Evolutionary conservation across 371 early-diverging fungal genomes (phyloP), one percentile per base, ranked within the genome.

Genomic region (Mortierella sp.): DNA sequence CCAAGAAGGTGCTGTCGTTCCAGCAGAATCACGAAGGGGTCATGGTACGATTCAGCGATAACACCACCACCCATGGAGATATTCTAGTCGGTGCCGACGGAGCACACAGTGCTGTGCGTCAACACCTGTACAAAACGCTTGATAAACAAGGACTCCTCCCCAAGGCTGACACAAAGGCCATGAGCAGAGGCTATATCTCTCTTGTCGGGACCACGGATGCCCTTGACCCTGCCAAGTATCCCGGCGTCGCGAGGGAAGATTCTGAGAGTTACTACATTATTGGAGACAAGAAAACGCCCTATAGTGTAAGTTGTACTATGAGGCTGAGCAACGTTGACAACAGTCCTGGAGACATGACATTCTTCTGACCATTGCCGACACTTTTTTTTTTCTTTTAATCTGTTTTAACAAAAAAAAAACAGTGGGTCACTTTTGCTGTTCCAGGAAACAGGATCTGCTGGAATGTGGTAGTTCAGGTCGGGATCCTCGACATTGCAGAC

Each of bases 21-120:
- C 26, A 37, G 9, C 76, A 76, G 28, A 69, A 55, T 24, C 55
- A 54, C 2, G 55, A 76, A 0, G 76, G 70, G 1, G 71, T 71
- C 31, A 70, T 71, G 28, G 26, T 76, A 34, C 34, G 31, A 8
- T 76, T 71, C 21, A 48, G 50, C 28, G 76, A 76, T 55, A 71
- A 55, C 26, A 44, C 76, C 11, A 48, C 28, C 24, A 28, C 31
- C 21, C 34, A 50, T 16, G 76, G 71, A 4, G 48, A 69, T 16
- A 71, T 76, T 44, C 71, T 76, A 3, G 71, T 76, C 13, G 76
- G 76, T 11, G 76, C 76, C 1, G 76, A 76, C 43, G 76, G 76
- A 4, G 55, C 70, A 1, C 71, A 76, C n/a, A 76, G 76, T 24
- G 57, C 55, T 43, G 71, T 76, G 1, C 70, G 76, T 0, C 76